These are phyloP conservation scores for Amylostereum chailletii DNA, from an alignment of 1,284 basidiomycete species.

Conservation along the genomic window DNA sequence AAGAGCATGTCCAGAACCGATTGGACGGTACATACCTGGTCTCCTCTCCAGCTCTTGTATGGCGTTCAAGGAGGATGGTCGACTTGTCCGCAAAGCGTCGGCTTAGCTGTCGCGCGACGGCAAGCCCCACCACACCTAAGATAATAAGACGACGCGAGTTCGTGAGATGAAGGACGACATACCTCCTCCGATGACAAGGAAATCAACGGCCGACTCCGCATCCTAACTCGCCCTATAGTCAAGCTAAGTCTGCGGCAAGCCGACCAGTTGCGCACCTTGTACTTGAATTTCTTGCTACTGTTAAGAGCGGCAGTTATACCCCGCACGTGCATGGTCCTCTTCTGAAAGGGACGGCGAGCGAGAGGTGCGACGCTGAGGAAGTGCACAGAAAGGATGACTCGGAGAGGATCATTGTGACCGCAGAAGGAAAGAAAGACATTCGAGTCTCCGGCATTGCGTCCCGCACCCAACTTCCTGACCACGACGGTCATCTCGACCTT, in stretches of 20 bases:
- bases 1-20: constrained; percentile 1
- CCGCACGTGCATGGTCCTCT: neutral
- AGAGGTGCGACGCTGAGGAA: no score
- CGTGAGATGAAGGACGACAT: constrained; percentile 10
- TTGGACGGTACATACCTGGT: constrained; percentile 50
- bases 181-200: constrained; percentile 90
- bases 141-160: neutral
- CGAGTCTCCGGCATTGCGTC: no score
- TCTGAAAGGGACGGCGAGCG: no score
- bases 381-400: no score
- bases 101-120: constrained; percentile 73
- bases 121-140: constrained; percentile 79
- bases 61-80: constrained; percentile 83
- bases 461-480: no score
- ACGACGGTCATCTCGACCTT: no score
- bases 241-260: neutral
- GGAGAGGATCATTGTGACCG: no score
- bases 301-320: constrained; percentile 56
- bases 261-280: constrained; percentile 36
- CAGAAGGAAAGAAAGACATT: no score
- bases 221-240: constrained; percentile 23
- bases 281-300: constrained; percentile 45
- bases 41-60: constrained; percentile 68
- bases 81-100: constrained; percentile 63
- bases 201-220: constrained; percentile 78